Conservation (phyloP, 2,329 filamentous ascomycete genomes). For the Claviceps capensis region DNA sequence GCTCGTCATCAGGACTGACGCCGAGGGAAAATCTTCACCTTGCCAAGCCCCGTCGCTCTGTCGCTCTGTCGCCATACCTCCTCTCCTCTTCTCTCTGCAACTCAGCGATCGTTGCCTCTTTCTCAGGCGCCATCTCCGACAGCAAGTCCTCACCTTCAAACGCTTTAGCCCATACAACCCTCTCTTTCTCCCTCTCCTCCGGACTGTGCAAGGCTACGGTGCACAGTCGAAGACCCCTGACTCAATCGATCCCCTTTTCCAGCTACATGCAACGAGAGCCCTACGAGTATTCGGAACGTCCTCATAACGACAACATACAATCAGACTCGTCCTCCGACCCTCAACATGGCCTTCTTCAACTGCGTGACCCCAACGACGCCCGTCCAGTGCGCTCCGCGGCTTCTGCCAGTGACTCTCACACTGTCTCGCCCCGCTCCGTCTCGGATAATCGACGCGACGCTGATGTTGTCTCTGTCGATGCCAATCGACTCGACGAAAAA, state of each 20-base stretch:
- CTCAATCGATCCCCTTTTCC: constrained; percentile 21
- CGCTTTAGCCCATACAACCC: background rate
- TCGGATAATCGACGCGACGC: constrained; percentile 14
- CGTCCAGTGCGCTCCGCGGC: constrained; percentile 16
- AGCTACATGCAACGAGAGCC: constrained; percentile 54
- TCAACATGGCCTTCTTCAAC: constrained; percentile 45
- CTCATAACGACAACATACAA: constrained; percentile 23
- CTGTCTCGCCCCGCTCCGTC: constrained; percentile 23
- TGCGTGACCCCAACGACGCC: constrained; percentile 27
- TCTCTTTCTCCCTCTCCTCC: background rate
- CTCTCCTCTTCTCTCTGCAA: background rate
- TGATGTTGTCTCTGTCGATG: constrained; percentile 21
- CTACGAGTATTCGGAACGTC: constrained; percentile 30
- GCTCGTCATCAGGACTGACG: too few species aligned
- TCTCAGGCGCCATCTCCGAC: background rate
- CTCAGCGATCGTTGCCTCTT: background rate
- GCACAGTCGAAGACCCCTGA: constrained; percentile 33
- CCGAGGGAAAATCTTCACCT: background rate
- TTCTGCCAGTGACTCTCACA: constrained; percentile 16
- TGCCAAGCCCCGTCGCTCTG: background rate
- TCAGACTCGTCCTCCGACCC: constrained; percentile 19
- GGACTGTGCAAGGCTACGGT: constrained; percentile 37
- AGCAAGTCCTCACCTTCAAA: background rate
- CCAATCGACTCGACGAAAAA: constrained; percentile 32
- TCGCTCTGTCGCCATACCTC: background rate